Evolutionary conservation across 1,139 yeast genomes (phyloP), one percentile per base, ranked within the genome.

Genomic region (Hansenula lynferdii): DNA sequence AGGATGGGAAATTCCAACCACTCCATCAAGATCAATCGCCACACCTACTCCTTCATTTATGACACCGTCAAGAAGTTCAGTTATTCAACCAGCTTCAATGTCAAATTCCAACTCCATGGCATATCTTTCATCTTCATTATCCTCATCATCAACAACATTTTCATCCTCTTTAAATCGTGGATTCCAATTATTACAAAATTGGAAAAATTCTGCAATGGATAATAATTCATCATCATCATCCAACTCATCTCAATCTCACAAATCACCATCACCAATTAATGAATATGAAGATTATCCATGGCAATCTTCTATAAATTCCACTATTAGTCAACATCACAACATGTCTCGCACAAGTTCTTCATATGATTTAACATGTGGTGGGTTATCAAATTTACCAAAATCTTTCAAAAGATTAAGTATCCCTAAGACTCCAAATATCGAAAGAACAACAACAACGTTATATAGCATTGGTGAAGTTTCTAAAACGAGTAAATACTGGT

Each of bases 251-350:
- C 42, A 11, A 31, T 43, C 46, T 3, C 33, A 40, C 18, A 41
- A 37, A 17, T 31, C 55, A 1, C 55, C 55, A 4, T 49, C 56
- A 0, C 55, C 57, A 14, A 35, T 29, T 11, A 26, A 33, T 9
- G 56, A 53, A 28, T 46, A 48, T 31, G 56, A 53, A 11, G 57
- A 53, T 28, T 53, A 50, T 21, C 57, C 57, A 16, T 50, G 56
- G 57, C 21, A 25, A n/a, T 31, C 35, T 8, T 9, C 33, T 7
- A 36, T 20, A 9, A 42, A 24, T 29, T 37, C 28, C 8, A 24
- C 31, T 17, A n/a, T n/a, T n/a, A n/a, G n/a, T n/a, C n/a, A n/a
- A n/a, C n/a, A n/a, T n/a, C n/a, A n/a, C 40, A 6, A 17, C 41
- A 31, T 43, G 6, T 16, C 42, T 6, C 31, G 42, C 24, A 17